Base-by-base conservation (phyloP, 2,329 filamentous ascomycete genomes). In the Cadophora sp. region DNA sequence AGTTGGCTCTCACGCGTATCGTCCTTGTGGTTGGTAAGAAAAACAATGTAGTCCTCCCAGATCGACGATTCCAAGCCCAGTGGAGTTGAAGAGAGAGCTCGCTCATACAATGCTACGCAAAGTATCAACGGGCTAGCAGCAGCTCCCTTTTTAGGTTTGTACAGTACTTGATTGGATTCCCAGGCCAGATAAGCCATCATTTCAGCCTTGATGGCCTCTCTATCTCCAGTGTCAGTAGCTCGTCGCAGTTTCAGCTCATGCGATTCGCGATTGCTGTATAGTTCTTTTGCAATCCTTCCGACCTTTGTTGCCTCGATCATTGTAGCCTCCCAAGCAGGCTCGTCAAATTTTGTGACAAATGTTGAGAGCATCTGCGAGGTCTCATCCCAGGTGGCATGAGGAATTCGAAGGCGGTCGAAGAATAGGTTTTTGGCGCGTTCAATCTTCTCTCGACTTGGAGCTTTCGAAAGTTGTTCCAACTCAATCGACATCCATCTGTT, bases 101-200 rank as follows among this genome's bases (percentile, higher is more conserved):
- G 89, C 74, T 93, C 89, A 77, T 92, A 97, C 1, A 97, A 83
- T n/a, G 85, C 87, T 34, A 86, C 80, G 74, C 86, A 88, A 4
- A 90, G 81, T 61, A 84, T 81, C 40, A 86, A 77, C 34, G 83
- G 79, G 22, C 82, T 79, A 27, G 81, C 79, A 12, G 79, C 77
- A 60, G 81, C 79, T 61, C 83, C 82, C 51, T 82, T 82, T 62
- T 84, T 77, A 79, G 71, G 73, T 74, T 85, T 89, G 70, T 86
- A 86, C 73, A 85, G 85, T 71, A 83, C 84, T 76, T 89, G 87
- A 22, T 80, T 83, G 75, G 90, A 86, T 82, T 99, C 96, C 92
- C 93, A 97, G 64, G 92, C 89, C 22, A 98, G 83, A 75, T 99
- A 99, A 65, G 91, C 87, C 4, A 79, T 80, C 80, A 90, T 83